A percentile compares a stretch with the other conserved stretches of the same genome.
phyloP scores from a whole-genome alignment of 495 filamentous ascomycete genomes.

The Lasiosphaeria ovina region DNA sequence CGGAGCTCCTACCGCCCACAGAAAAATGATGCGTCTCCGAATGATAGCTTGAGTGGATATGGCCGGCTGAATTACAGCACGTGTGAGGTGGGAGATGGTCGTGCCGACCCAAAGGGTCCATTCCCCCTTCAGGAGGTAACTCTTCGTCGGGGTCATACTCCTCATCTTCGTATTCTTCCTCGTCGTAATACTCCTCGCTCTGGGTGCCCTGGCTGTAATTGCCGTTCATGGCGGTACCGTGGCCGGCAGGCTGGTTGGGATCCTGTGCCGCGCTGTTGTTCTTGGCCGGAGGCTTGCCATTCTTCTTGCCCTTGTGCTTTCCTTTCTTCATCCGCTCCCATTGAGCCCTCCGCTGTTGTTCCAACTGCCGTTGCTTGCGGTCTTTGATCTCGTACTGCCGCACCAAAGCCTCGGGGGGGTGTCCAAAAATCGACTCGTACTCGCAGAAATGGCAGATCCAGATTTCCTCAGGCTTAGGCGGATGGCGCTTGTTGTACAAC shows the following conservation, averaged over 20 bases:
- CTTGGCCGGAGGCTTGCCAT: conserved; percentile 62
- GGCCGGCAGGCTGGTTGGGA: conserved; percentile 22
- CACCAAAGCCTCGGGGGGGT: conserved; percentile 78
- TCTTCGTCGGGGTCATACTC: conserved; percentile 36
- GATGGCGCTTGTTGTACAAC: conserved; percentile 70
- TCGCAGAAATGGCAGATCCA: conserved; percentile 97
- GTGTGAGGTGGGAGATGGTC: conserved; percentile 11
- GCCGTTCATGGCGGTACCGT: conserved; percentile 23
- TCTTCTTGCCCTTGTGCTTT: conserved; percentile 73
- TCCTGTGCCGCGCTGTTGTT: conserved; percentile 44
- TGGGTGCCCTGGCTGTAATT: conserved; percentile 32
- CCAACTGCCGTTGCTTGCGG: conserved; percentile 72
- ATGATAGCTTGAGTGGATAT: background rate
- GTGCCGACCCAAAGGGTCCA: conserved; percentile 27
- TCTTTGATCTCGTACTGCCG: conserved; percentile 94
- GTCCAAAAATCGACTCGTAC: conserved; percentile 83
- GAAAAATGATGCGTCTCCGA: no score
- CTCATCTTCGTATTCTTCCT: conserved; percentile 39
- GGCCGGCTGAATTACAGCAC: background rate
- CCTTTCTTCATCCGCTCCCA: conserved; percentile 96
- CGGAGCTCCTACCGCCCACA: no score
- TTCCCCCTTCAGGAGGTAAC: conserved; percentile 19
- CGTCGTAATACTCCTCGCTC: conserved; percentile 37
- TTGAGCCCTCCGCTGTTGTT: conserved; percentile 78
- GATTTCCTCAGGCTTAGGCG: conserved; percentile 68